phyloP scores from a whole-genome alignment of 306 rosid genomes.

The Glycine latifolia region DNA sequence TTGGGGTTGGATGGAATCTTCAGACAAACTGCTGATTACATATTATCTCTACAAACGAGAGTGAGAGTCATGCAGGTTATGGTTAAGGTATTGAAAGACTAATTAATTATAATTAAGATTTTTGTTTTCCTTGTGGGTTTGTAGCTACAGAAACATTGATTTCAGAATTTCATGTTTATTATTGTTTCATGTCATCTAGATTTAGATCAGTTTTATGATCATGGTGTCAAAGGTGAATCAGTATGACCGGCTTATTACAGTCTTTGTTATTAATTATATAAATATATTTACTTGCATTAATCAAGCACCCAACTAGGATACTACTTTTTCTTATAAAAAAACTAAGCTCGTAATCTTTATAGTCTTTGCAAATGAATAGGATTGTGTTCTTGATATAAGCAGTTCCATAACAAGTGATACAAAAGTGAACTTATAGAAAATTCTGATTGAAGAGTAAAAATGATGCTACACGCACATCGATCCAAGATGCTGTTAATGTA shows the following conservation, averaged over 20 bases:
- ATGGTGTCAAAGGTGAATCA: constrained; percentile 36
- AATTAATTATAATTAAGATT: constrained; percentile 25
- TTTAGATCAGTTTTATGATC: constrained; percentile 45
- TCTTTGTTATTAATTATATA: constrained; percentile 12
- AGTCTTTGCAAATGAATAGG: neutral
- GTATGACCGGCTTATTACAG: constrained; percentile 19
- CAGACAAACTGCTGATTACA: constrained; percentile 81
- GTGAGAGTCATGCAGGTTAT: constrained; percentile 83
- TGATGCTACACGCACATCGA: neutral
- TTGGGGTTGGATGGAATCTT: constrained; percentile 80
- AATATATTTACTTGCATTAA: neutral
- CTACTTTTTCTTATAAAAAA: neutral
- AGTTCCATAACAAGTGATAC: too few relatives aligned
- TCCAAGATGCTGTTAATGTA: neutral
- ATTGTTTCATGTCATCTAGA: constrained; percentile 30
- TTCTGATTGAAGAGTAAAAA: neutral
- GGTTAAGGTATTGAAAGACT: constrained; percentile 65
- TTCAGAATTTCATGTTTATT: constrained; percentile 36
- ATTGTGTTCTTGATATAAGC: too few relatives aligned
- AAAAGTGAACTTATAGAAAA: neutral
- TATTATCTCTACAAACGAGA: constrained; percentile 72
- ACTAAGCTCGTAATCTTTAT: neutral
- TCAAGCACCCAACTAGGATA: constrained; percentile 16
- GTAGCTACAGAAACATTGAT: constrained; percentile 42
- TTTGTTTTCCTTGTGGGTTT: constrained; percentile 27